Percentiles rank a stretch among this genome's conserved stretches.
phyloP scores from a whole-genome alignment of 495 filamentous ascomycete species.

The Penicillium egyptiacum region DNA sequence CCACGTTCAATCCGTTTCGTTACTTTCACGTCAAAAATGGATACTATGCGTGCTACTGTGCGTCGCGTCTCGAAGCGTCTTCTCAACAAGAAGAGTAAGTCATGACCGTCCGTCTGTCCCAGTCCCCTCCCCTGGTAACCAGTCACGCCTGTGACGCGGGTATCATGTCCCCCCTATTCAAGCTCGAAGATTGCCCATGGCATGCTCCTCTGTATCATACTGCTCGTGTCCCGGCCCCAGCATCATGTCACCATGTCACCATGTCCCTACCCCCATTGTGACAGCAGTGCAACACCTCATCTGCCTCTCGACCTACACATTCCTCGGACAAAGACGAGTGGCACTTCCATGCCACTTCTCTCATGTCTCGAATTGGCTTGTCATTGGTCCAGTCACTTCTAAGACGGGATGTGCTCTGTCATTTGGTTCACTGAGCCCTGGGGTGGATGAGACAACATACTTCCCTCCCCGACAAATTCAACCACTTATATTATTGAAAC shows the following conservation, averaged over 20 bases:
- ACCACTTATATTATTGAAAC: neutral
- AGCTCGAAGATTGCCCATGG: neutral
- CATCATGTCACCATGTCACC: neutral
- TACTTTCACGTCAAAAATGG: neutral
- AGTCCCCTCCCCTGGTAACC: neutral
- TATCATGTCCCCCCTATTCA: neutral
- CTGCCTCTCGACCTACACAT: neutral
- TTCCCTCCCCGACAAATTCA: neutral
- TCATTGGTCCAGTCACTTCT: neutral
- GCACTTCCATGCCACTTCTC: neutral
- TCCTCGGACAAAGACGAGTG: neutral
- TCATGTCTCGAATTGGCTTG: neutral
- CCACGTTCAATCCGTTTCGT: neutral
- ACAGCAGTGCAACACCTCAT: neutral
- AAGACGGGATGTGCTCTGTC: neutral
- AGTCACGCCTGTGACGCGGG: neutral
- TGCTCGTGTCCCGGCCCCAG: neutral
- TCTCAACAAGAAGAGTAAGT: conserved; percentile 5
- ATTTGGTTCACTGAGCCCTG: neutral
- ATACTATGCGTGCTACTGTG: neutral
- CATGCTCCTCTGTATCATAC: neutral
- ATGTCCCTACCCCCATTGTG: neutral
- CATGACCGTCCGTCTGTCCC: neutral
- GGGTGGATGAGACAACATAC: neutral
- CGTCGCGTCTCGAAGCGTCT: conserved; percentile 9